Conservation (phyloP, 768 basidiomycete species). For the Agaricus blazei region DNA sequence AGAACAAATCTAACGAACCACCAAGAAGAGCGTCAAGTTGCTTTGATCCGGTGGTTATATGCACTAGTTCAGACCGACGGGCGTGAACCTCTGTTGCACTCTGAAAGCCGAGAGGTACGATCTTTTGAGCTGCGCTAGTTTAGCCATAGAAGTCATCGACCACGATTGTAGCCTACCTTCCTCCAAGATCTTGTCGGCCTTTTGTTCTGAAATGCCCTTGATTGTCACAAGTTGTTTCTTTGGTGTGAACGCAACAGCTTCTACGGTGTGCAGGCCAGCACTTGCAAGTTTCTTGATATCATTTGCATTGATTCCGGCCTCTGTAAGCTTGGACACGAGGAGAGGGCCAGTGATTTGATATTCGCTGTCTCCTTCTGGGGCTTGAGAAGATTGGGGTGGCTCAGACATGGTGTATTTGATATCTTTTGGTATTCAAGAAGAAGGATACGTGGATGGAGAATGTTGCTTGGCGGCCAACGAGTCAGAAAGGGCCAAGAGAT, state of each 20-base stretch:
- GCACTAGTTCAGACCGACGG: slow-evolving; percentile 89
- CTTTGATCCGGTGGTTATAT: slow-evolving; percentile 95
- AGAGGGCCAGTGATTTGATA: slow-evolving; percentile 72
- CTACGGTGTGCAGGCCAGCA: slow-evolving; percentile 89
- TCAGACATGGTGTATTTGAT: slow-evolving; percentile 46
- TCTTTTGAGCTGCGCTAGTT: slow-evolving; percentile 72
- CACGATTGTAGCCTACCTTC: slow-evolving; percentile 59
- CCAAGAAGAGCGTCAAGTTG: slow-evolving; percentile 94
- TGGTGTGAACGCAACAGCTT: slow-evolving; percentile 93
- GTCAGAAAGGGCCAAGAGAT: slow-evolving; percentile 6
- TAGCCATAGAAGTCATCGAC: background rate
- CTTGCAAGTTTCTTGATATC: slow-evolving; percentile 95
- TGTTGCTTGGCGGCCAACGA: background rate
- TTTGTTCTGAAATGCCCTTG: slow-evolving; percentile 95
- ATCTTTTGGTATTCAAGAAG: background rate
- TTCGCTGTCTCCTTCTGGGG: slow-evolving; percentile 44
- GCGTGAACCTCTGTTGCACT: slow-evolving; percentile 98
- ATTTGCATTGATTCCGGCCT: slow-evolving; percentile 82
- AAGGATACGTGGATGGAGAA: background rate
- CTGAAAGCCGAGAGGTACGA: slow-evolving; percentile 95
- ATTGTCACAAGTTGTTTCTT: slow-evolving; percentile 89
- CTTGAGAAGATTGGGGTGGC: slow-evolving; percentile 43
- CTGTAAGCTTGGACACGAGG: slow-evolving; percentile 79
- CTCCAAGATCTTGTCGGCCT: slow-evolving; percentile 92
- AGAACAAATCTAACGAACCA: slow-evolving; percentile 40